Base-by-base conservation (phyloP, 768 basidiomycete genomes). In the Lactarius hengduanensis region DNA sequence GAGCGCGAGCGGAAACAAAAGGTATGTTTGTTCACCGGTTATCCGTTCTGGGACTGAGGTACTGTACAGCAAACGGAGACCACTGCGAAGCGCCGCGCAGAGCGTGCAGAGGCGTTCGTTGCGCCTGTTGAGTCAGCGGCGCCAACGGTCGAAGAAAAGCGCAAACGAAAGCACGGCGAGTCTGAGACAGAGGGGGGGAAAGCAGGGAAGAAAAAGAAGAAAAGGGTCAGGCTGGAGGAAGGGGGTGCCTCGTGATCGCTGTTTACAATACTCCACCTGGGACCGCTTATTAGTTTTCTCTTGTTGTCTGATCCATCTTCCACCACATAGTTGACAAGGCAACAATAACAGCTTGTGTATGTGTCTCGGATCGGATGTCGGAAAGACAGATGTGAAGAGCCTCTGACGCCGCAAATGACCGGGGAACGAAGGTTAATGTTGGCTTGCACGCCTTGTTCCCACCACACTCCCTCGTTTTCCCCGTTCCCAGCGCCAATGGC, bases 21-120 rank as follows among this genome's bases (percentile, higher is more conserved):
- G 85, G 91, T 88, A 61, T 38, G 77, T 67, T 11, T 32, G 32
- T 9, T 22, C 26, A 11, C 54, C 32, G 28, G 7, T 36, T 34
- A 1, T 58, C 59, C n/a, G n/a, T 43, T 61, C 65, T 62, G 67
- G 64, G 59, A 50, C 57, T 62, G n/a, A 18, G 20, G 34, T 34
- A 7, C 32, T 63, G 15, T 11, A 47, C 65, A 96, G 92, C 95
- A 98, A 92, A 82, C 83, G 30, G 90, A 91, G 68, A 82, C 83
- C 13, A 84, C 85, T 5, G 87, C 83, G 28, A 85, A 87, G 72
- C 86, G 89, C 62, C 86, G 82, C 55, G 90, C 86, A 28, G 87
- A 92, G 75, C 88, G 97, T 26, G 92, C 92, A 62, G 89, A 94
- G 76, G 92, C 85, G 0, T 98, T 92, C 63, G 81, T 95, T 56